Evolutionary conservation across 108 stramenopile species (phyloP), one percentile per base, ranked within the genome.

Genomic region (Cyclotella baltica): DNA sequence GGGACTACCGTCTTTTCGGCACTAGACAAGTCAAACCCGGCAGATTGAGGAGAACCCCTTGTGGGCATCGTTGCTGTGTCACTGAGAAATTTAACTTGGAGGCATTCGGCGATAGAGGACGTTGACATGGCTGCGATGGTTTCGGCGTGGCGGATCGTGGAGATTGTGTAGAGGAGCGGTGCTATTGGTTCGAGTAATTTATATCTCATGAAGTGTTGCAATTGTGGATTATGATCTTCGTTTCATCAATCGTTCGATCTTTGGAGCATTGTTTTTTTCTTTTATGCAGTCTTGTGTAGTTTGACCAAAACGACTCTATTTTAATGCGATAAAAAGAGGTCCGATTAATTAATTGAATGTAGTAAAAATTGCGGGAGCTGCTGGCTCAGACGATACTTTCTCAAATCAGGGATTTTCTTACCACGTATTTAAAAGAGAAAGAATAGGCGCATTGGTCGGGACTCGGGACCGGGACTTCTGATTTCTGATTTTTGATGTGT

Each of bases 11-110:
- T 83, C 10, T 82, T 68, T 66, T 86, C 79, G 37, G 90, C 79
- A 43, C 78, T 75, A 38, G 81, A 76, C 35, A 98, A 83, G 62
- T 98, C 97, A 48, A 85, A 93, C 34, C 97, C 97, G 11, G 96
- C 96, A 15, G 92, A 72, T 63, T 78, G 83, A 37, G 83, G 83
- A 2, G 88, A 90, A 28, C 92, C 95, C 10, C 87, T 83, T 3
- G 77, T 84, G 43, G 94, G 94, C 66, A 95, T 78, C 15, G 78
- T 86, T 51, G 94, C 94, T 33, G 80, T 55, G 0, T 86, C 86
- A 59, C 77, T 76, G 18, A 95, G 81, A 51, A 83, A 80, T 82
- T 95, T 90, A 30, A 95, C 87, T 47, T 80, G 87, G 33, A 95
- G 89, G 40, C 62, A 62, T 3, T 30, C n/a, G 16, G 11, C 23